Conservation (phyloP, 257 asterid genomes). For the Voacanga thouarsii region DNA sequence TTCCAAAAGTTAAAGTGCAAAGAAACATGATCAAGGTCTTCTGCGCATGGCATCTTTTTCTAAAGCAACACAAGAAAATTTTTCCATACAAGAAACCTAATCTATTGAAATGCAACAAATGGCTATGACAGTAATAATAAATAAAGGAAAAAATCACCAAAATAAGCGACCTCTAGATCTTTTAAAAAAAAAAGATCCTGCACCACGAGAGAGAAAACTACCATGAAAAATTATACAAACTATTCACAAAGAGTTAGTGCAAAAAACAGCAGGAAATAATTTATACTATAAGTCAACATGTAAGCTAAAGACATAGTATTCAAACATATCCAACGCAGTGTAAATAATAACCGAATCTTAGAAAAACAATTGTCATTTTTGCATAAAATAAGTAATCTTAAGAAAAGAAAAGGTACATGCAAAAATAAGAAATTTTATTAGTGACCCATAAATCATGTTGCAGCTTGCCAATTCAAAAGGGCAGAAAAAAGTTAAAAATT, state of each 20-base stretch:
- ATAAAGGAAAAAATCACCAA: neutral
- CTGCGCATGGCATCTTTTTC: neutral
- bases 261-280: neutral
- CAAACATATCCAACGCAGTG: neutral
- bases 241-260: neutral
- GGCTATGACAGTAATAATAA: neutral
- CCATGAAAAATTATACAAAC: neutral
- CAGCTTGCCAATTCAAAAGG: neutral
- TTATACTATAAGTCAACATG: neutral
- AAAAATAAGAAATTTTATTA: neutral
- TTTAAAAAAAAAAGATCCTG: too few species aligned
- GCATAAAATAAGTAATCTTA: neutral
- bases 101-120: neutral
- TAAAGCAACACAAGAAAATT: neutral
- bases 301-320: neutral
- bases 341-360: neutral
- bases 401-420: neutral
- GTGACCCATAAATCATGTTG: neutral
- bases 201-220: neutral
- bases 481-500: neutral
- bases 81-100: neutral
- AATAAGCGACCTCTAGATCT: neutral
- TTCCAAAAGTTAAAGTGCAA: neutral
- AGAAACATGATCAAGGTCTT: neutral
- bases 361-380: neutral